These are phyloP conservation scores for Fusarium albidum DNA, from an alignment of 2,329 filamentous ascomycete species.

Conservation along the genomic window DNA sequence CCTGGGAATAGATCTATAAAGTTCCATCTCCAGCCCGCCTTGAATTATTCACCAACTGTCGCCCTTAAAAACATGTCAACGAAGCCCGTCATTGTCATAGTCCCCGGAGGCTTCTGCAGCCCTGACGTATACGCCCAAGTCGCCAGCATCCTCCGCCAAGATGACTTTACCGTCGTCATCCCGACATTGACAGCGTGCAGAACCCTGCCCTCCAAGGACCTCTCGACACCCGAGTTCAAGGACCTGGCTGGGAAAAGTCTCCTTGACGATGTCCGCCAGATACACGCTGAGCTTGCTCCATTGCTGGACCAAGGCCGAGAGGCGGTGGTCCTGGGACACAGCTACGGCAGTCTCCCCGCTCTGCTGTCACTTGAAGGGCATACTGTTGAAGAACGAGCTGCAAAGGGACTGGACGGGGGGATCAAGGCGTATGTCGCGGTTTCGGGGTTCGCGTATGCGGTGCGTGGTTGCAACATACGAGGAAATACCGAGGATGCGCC, in stretches of 20 bases:
- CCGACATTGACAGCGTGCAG: background rate
- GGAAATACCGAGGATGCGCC: background rate
- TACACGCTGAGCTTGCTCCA: background rate
- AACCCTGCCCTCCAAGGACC: background rate
- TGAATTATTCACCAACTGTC: too few relatives aligned
- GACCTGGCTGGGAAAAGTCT: background rate
- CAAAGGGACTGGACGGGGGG: background rate
- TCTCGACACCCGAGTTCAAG: background rate
- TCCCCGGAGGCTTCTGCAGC: background rate
- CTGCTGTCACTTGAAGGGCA: background rate
- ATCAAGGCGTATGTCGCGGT: background rate
- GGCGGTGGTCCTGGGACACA: background rate
- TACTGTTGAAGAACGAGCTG: background rate
- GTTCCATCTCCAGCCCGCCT: too few relatives aligned
- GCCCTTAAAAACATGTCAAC: background rate
- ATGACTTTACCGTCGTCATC: background rate
- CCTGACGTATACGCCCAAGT: background rate
- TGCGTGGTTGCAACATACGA: background rate
- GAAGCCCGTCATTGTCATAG: background rate
- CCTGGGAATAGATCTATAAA: too few relatives aligned
- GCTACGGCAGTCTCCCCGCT: background rate
- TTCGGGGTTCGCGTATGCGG: background rate
- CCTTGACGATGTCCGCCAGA: background rate
- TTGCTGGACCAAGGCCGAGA: background rate
- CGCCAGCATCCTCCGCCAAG: background rate